Conservation (phyloP, 768 basidiomycete species). For the Lentinula boryana region DNA sequence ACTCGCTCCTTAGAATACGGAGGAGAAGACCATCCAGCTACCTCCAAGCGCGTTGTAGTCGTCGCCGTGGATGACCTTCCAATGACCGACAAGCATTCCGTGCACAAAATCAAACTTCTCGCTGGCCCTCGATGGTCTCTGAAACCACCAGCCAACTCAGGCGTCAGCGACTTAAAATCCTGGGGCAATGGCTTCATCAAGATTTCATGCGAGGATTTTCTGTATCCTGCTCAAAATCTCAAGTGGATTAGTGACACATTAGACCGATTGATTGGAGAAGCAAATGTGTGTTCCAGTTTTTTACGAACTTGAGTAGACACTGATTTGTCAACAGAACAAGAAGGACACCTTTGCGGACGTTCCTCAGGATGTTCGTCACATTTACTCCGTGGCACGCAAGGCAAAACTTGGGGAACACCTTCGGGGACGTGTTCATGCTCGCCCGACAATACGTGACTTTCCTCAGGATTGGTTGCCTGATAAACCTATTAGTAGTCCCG, state of each 20-base stretch:
- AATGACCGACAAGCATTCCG: conserved; percentile 51
- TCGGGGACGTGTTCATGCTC: conserved; percentile 41
- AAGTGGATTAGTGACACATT: conserved; percentile 91
- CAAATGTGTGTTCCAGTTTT: conserved; percentile 61
- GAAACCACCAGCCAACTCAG: conserved; percentile 64
- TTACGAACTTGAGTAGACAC: neutral
- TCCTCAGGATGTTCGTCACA: conserved; percentile 79
- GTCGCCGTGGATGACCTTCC: conserved; percentile 73
- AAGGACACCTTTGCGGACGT: conserved; percentile 49
- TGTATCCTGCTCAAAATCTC: conserved; percentile 77
- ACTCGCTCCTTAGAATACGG: conserved; percentile 74
- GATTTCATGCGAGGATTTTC: conserved; percentile 87
- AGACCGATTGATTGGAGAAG: conserved; percentile 70
- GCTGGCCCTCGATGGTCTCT: conserved; percentile 87
- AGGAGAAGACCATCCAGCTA: conserved; percentile 70
- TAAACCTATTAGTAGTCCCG: neutral
- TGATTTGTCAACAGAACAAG: neutral
- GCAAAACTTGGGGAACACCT: conserved; percentile 69
- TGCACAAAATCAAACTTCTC: conserved; percentile 83
- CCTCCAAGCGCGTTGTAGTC: conserved; percentile 65
- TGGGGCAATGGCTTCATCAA: conserved; percentile 80
- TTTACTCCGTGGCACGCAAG: conserved; percentile 66
- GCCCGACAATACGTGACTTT: conserved; percentile 73
- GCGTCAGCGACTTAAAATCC: conserved; percentile 40
- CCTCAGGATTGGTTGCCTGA: conserved; percentile 78